Conservation (phyloP, 352 stramenopile species). For the Globisporangium middletonii region DNA sequence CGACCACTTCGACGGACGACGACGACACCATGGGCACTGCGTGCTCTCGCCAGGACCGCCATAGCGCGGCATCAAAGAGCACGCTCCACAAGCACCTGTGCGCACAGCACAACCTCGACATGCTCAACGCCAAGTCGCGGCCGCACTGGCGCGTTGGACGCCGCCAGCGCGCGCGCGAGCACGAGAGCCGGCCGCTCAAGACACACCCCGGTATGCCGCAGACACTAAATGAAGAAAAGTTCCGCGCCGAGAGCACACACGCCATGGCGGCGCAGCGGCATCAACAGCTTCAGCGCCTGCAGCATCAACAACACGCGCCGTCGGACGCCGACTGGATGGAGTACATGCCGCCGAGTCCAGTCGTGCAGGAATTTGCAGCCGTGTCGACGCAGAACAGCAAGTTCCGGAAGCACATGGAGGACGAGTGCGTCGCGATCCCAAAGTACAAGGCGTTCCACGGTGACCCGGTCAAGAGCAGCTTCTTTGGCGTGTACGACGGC, state of each 20-base stretch:
- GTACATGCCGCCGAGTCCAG: constrained; percentile 25
- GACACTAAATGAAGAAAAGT: constrained; percentile 6
- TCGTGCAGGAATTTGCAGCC: constrained; percentile 62
- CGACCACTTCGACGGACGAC: neutral
- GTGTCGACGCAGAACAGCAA: constrained; percentile 78
- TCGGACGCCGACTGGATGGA: constrained; percentile 18
- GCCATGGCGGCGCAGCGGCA: neutral
- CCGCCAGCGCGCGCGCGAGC: constrained; percentile 2
- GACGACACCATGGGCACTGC: constrained; percentile 27
- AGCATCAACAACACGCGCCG: constrained; percentile 12
- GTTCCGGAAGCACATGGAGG: constrained; percentile 79
- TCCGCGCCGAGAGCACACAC: constrained; percentile 9
- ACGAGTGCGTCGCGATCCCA: constrained; percentile 74
- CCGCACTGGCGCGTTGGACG: constrained; percentile 12
- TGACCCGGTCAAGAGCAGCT: constrained; percentile 58
- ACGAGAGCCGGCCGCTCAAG: neutral
- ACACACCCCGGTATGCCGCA: neutral
- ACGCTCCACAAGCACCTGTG: constrained; percentile 2
- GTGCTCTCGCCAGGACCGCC: constrained; percentile 28
- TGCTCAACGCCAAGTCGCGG: neutral
- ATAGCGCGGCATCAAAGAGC: neutral
- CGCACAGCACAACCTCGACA: too few species aligned
- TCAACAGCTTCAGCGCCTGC: constrained; percentile 2
- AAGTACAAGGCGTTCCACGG: constrained; percentile 51
- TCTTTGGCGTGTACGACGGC: constrained; percentile 83